Evolutionary conservation across 192 early-diverging fungal species (phyloP).

Genomic region (Coemansia sp.): DNA sequence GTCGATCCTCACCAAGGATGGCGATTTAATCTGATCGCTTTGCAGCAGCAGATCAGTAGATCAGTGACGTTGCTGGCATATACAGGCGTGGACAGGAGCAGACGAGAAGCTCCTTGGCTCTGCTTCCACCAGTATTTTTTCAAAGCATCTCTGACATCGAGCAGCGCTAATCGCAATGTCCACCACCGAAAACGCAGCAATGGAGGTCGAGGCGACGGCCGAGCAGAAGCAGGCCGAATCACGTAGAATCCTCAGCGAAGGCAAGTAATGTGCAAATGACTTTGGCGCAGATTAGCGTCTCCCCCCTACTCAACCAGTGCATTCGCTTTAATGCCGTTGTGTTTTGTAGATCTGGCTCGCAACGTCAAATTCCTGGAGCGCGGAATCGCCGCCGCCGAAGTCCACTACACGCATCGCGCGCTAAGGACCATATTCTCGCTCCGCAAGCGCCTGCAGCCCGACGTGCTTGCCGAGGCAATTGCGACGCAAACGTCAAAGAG

Average conservation of each 20-base stretch:
- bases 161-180: conserved; percentile 18
- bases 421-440: conserved; percentile 79
- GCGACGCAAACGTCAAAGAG: conserved; percentile 43
- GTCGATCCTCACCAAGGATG: too few relatives aligned
- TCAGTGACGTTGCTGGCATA: conserved; percentile 34
- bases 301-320: too few relatives aligned
- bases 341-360: conserved; percentile 82
- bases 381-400: conserved; percentile 82
- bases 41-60: too few relatives aligned
- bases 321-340: not conserved
- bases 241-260: conserved; percentile 51
- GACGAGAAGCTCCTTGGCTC: not conserved
- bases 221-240: conserved; percentile 52
- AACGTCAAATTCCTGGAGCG: conserved; percentile 83
- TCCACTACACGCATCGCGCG: conserved; percentile 88
- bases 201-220: conserved; percentile 46
- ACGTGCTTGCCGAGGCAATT: conserved; percentile 65
- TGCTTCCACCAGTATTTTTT: not conserved
- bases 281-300: not conserved
- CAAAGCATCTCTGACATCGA: not conserved
- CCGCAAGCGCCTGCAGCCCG: conserved; percentile 75
- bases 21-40: conserved; percentile 11
- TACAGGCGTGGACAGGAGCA: not conserved
- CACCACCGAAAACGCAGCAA: conserved; percentile 25
- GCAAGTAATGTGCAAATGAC: conserved; percentile 18